Evolutionary conservation across 2,329 filamentous ascomycete genomes (phyloP), one percentile per base, ranked within the genome.

Genomic region (Venturia pyrina): DNA sequence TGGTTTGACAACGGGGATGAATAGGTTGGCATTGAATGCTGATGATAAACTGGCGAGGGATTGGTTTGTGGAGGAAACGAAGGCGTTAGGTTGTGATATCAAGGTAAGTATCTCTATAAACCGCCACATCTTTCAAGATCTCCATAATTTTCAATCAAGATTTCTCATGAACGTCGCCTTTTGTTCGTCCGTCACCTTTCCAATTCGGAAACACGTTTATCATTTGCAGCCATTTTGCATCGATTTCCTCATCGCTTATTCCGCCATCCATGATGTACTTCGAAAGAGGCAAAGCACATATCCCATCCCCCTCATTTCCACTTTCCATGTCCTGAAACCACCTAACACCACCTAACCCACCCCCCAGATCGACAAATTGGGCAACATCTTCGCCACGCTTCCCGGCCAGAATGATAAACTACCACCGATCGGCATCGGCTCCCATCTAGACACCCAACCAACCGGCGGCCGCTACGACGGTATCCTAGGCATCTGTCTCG

Each of bases 341-440:
- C 28, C 28, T 28, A 28, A 28, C 28, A 28, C 28, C 28, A 28
- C 24, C 21, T 5, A 28, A 28, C 24, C 5, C 73, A 79, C 81
- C 2, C 2, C 89, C 8, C 87, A 82, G 0, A 75, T 91, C 1
- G 90, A 95, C 72, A 79, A 84, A 34, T 91, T 93, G 85, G 90
- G 90, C 21, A 95, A 93, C 70, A 89, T 89, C 68, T 93, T 93
- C 73, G 89, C 89, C 0, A 80, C 90, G 4, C 83, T 87, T 1
- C 83, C 86, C 2, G 89, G 90, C 0, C 77, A 82, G 62, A 77
- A 80, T 24, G 79, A 83, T 34, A 89, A 87, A 1, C 89, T 86
- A 68, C 87, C 85, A 37, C 53, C 53, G 3, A 59, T 59, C 2
- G 53, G 53, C 5, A 59, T 59, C 3, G 89, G 89, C 1, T 89